Evolutionary conservation across 768 basidiomycete species (phyloP).

Genomic region (Hericium erinaceus): DNA sequence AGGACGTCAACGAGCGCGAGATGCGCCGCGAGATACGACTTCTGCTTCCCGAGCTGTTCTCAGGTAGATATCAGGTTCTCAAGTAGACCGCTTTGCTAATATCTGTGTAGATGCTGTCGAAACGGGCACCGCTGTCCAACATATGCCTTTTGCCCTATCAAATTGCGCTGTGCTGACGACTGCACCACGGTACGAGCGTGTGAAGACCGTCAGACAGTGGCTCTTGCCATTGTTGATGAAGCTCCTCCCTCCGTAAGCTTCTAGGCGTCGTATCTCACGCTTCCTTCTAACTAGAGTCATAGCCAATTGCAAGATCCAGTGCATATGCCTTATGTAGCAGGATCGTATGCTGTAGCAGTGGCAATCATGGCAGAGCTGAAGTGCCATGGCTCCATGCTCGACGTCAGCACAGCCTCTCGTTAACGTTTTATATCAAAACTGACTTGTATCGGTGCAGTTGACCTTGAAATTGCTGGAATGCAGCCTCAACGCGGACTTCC

Average conservation of each 20-base stretch:
- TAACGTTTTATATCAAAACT: not conserved
- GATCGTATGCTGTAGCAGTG: constrained; percentile 46
- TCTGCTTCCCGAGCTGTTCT: constrained; percentile 57
- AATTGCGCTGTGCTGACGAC: constrained; percentile 38
- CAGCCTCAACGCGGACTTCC: constrained; percentile 39
- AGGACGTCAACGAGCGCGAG: constrained; percentile 59
- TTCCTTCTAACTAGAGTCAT: not conserved
- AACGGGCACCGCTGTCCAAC: not conserved
- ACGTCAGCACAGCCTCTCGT: constrained; percentile 33
- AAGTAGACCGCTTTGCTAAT: not conserved
- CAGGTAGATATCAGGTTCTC: not conserved
- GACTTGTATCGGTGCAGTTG: constrained; percentile 17
- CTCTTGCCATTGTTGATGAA: constrained; percentile 60
- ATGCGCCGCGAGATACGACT: constrained; percentile 63
- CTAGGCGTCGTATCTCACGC: not conserved
- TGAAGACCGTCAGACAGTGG: constrained; percentile 63
- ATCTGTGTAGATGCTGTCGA: not conserved
- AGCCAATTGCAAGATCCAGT: constrained; percentile 5
- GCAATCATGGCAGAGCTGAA: constrained; percentile 52
- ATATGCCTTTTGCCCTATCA: constrained; percentile 16
- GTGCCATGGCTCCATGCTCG: constrained; percentile 61
- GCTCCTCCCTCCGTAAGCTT: constrained; percentile 37
- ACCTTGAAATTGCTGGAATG: constrained; percentile 39
- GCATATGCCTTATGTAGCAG: constrained; percentile 28
- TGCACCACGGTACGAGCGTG: constrained; percentile 68